A percentile compares a stretch with the other conserved stretches of the same genome.
These are phyloP conservation scores for Daedaleopsis nitida DNA, from an alignment of 768 basidiomycete species.

Conservation along the genomic window DNA sequence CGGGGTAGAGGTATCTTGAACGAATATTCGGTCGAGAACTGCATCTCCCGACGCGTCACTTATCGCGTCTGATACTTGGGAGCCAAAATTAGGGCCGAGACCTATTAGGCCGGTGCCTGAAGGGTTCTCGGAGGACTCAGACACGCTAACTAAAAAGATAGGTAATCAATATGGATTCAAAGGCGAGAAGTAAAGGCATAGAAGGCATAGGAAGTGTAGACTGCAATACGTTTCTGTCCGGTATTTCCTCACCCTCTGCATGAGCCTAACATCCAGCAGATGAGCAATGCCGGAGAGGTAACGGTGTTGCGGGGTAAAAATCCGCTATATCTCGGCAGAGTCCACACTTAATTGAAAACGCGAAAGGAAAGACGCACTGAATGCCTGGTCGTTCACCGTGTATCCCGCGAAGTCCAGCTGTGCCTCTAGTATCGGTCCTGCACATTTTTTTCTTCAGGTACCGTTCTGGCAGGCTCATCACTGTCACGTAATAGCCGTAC, in stretches of 20 bases:
- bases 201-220: neutral
- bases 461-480: neutral
- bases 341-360: too few species aligned
- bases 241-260: too few species aligned
- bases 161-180: slow-evolving; percentile 55
- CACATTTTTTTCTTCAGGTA: neutral
- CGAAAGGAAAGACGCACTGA: slow-evolving; percentile 37
- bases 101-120: slow-evolving; percentile 49
- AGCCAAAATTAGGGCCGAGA: slow-evolving; percentile 64
- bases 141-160: slow-evolving; percentile 48
- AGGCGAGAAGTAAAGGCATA: slow-evolving; percentile 48
- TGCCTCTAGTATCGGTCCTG: slow-evolving; percentile 50
- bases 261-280: too few species aligned
- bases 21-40: slow-evolving; percentile 66
- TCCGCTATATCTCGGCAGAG: too few species aligned
- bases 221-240: too few species aligned
- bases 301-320: too few species aligned
- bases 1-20: slow-evolving; percentile 54
- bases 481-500: slow-evolving; percentile 34
- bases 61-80: slow-evolving; percentile 42
- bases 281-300: too few species aligned
- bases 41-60: slow-evolving; percentile 46
- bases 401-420: slow-evolving; percentile 47
- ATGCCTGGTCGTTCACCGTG: slow-evolving; percentile 47
- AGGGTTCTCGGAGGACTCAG: slow-evolving; percentile 32